Conservation (phyloP, 2,329 filamentous ascomycete species). For the Pseudonectria foliicola region DNA sequence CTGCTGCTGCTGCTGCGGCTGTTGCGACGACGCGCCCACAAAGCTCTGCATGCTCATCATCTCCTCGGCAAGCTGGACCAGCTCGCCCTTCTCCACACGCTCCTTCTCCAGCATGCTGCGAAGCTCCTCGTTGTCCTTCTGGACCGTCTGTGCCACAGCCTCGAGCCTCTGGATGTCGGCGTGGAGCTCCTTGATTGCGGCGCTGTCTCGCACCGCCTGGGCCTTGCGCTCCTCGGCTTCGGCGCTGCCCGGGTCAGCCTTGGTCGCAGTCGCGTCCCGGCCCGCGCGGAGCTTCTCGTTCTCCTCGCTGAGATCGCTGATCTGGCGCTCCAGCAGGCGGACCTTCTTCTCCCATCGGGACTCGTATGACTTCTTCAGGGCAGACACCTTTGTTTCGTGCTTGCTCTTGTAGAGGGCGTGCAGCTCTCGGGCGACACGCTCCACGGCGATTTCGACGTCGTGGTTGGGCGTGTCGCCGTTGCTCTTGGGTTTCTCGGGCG, state of each 20-base stretch:
- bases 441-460: slow-evolving; percentile 78
- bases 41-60: slow-evolving; percentile 65
- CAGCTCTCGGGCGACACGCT: slow-evolving; percentile 88
- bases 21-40: slow-evolving; percentile 21
- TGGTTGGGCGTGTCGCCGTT: slow-evolving; percentile 27
- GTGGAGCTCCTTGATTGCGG: slow-evolving; percentile 61
- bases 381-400: slow-evolving; percentile 91
- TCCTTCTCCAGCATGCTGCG: slow-evolving; percentile 63
- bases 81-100: slow-evolving; percentile 74
- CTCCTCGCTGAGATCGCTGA: slow-evolving; percentile 63
- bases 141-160: slow-evolving; percentile 62
- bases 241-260: slow-evolving; percentile 41
- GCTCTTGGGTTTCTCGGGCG: slow-evolving; percentile 33
- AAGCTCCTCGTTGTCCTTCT: slow-evolving; percentile 61
- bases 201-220: slow-evolving; percentile 57
- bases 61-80: slow-evolving; percentile 75
- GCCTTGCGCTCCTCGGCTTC: slow-evolving; percentile 44
- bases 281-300: slow-evolving; percentile 66
- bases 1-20: slow-evolving; percentile 12
- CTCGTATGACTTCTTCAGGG: slow-evolving; percentile 80
- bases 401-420: slow-evolving; percentile 94
- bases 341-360: slow-evolving; percentile 84
- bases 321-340: slow-evolving; percentile 64
- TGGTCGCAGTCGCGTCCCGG: slow-evolving; percentile 59
- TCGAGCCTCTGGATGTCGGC: slow-evolving; percentile 70